Evolutionary conservation across 495 filamentous ascomycete genomes (phyloP), one percentile per base, ranked within the genome.

Genomic region (Lasiosphaeria miniovina): DNA sequence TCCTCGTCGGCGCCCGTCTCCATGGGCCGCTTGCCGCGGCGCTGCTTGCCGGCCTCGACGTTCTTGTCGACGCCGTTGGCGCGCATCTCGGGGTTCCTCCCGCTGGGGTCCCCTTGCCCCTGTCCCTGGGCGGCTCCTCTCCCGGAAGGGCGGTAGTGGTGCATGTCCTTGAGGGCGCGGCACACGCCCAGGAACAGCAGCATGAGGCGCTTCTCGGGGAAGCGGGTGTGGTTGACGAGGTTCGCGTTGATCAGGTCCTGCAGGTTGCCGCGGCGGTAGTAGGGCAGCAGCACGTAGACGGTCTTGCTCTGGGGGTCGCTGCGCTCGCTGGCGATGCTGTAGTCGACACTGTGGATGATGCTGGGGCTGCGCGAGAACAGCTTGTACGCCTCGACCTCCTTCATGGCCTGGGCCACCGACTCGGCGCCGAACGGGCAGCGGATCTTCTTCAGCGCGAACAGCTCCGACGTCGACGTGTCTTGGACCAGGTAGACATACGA

Each of bases 221-320:
- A 97, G 51, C 80, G 83, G n/a, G 90, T 90, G 62, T 96, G 91
- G 72, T 98, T 98, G 78, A 98, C 93, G 52, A 98, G 75, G 73
- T 98, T 98, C 60, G 94, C 94, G 69, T 98, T 98, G 79, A 98
- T 97, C 48, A 93, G 88, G 75, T 98, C 94, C 71, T 98, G 94
- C 34, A 98, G 81, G 67, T 98, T 98, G 17, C 94, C 94, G 45
- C 94, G 80, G 60, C 90, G 82, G 74, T 96, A 98, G 73, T 98
- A 98, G 6, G 94, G 94, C 14, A 98, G 82, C 35, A 98, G 76
- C 61, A 98, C 95, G 68, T 98, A 98, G 24, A 98, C 94, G 1
- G 93, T 98, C 76, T 98, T 98, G 53, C 84, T 85, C 57, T 85
- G 82, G 49, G 84, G 80, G 58, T 88, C 86, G 43, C 65, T 57